These are phyloP conservation scores for Fusarium pseudocircinatum DNA, from an alignment of 2,329 filamentous ascomycete genomes.

Conservation along the genomic window DNA sequence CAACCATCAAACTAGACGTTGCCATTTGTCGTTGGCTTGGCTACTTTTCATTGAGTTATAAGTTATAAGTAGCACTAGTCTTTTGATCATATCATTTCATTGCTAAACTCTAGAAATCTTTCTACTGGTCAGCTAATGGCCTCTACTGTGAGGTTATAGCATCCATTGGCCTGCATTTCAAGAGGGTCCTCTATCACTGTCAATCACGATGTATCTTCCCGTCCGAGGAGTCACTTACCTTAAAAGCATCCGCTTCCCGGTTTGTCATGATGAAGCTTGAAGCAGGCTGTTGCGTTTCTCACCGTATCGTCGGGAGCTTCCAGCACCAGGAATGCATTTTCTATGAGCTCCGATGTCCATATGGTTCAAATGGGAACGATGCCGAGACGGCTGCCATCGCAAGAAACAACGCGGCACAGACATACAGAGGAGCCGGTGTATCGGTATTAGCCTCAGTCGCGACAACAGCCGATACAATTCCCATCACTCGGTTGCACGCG, in stretches of 20 bases:
- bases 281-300: accelerated
- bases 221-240: background rate
- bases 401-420: slow-evolving; percentile 73
- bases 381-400: slow-evolving; percentile 58
- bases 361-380: slow-evolving; percentile 17
- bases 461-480: slow-evolving; percentile 75
- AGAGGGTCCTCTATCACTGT: accelerated
- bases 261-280: accelerated
- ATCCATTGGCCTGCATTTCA: too few relatives aligned
- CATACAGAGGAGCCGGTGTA: slow-evolving; percentile 72
- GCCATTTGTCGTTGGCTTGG: accelerated
- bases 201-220: background rate
- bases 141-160: accelerated
- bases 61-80: too few relatives aligned
- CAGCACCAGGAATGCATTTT: accelerated
- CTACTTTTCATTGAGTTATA: too few relatives aligned
- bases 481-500: slow-evolving; percentile 77
- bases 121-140: accelerated
- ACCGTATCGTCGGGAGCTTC: accelerated
- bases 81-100: accelerated
- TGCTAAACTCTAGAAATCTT: accelerated
- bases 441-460: slow-evolving; percentile 68
- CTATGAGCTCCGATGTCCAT: slow-evolving; percentile 9
- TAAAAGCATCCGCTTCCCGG: background rate
- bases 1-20: accelerated